These are phyloP conservation scores for Lineolata rhizophorae DNA, from an alignment of 495 filamentous ascomycete species.

Conservation along the genomic window DNA sequence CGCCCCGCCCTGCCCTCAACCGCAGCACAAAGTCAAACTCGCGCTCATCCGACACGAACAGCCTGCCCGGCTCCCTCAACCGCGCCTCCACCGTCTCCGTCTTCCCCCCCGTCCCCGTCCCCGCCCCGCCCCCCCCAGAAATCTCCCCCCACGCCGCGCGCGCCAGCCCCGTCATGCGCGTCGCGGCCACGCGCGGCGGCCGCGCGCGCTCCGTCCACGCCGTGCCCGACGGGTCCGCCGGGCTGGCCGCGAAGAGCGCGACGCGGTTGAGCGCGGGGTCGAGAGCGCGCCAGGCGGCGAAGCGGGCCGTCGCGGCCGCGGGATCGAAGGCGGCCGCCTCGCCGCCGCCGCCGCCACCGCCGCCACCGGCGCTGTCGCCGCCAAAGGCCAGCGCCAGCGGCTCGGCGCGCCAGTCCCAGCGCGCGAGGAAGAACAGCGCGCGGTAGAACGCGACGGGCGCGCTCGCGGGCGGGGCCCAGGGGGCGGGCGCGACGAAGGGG, in stretches of 20 bases:
- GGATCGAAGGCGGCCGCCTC: constrained; percentile 30
- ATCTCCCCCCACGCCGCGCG: constrained; percentile 28
- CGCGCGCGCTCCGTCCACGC: constrained; percentile 51
- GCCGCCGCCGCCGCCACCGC: neutral
- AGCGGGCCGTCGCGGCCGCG: constrained; percentile 38
- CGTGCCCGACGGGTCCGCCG: constrained; percentile 51
- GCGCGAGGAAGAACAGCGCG: constrained; percentile 50
- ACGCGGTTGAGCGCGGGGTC: constrained; percentile 75
- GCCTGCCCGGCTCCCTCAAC: constrained; percentile 29
- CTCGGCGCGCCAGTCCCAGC: constrained; percentile 78
- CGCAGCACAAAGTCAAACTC: constrained; percentile 78
- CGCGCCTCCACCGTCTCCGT: too few species aligned
- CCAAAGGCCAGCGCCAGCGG: constrained; percentile 64
- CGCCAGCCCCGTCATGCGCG: constrained; percentile 62
- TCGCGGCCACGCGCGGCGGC: constrained; percentile 64
- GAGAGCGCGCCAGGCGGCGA: constrained; percentile 62
- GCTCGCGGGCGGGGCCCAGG: constrained; percentile 59
- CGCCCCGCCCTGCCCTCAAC: too few species aligned
- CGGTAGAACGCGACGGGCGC: constrained; percentile 65
- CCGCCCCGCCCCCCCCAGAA: too few species aligned
- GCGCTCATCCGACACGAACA: constrained; percentile 45
- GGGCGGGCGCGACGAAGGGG: constrained; percentile 61
- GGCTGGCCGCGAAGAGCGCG: constrained; percentile 62
- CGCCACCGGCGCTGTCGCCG: constrained; percentile 22
- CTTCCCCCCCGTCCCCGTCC: too few species aligned